These are phyloP conservation scores for Cryptosporidium sp. DNA, from an alignment of 169 alveolate species.

Conservation along the genomic window DNA sequence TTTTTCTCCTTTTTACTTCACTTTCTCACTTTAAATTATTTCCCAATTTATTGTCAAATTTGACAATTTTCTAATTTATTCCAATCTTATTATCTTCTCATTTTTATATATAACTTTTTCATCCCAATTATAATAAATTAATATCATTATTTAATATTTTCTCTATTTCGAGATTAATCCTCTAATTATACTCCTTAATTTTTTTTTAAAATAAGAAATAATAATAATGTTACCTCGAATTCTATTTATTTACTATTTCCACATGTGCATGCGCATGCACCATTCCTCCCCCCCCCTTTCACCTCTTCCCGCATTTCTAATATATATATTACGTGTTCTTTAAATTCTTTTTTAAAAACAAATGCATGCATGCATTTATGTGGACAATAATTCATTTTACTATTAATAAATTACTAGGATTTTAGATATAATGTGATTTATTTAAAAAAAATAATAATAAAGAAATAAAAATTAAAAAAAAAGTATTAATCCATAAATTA, in stretches of 20 bases:
- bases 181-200: background rate
- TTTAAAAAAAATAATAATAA: too few relatives aligned
- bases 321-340: background rate
- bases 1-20: background rate
- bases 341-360: background rate
- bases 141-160: slow-evolving; percentile 1
- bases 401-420: background rate
- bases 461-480: background rate
- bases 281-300: background rate
- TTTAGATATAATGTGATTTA: background rate
- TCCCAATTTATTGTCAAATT: slow-evolving; percentile 28
- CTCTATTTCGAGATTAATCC: slow-evolving; percentile 23
- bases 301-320: background rate
- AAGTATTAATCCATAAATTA: background rate
- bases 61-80: slow-evolving; percentile 7
- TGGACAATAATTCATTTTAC: background rate
- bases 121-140: background rate
- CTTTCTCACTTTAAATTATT: background rate
- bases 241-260: background rate
- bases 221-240: background rate
- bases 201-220: background rate
- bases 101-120: slow-evolving; percentile 24
- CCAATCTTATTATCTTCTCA: background rate
- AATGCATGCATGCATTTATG: slow-evolving; percentile 15
- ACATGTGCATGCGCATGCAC: background rate